These are phyloP conservation scores for Scedosporium boydii DNA, from an alignment of 2,329 filamentous ascomycete species.

Conservation along the genomic window DNA sequence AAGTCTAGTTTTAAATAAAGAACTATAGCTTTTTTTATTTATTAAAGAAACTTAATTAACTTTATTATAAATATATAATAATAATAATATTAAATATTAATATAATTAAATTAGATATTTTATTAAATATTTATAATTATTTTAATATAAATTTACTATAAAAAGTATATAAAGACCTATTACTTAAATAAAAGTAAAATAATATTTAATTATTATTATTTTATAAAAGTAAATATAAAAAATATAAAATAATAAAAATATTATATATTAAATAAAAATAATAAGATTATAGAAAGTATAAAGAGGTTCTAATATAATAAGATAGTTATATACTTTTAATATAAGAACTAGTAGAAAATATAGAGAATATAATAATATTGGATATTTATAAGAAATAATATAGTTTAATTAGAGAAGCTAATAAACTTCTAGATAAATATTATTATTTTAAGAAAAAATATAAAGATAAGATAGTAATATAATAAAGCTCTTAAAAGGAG, in stretches of 20 bases:
- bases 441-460: no score
- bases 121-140: neutral
- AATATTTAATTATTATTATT: neutral
- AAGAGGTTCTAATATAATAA: neutral
- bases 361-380: neutral
- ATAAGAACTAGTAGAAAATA: neutral
- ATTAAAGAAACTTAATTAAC: neutral
- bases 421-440: neutral
- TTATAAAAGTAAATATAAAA: no score
- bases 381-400: neutral
- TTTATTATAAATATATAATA: neutral
- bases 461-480: no score
- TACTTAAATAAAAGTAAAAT: neutral
- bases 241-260: no score
- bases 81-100: neutral
- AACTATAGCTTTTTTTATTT: neutral
- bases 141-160: neutral
- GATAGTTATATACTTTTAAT: neutral
- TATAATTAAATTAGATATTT: neutral
- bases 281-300: no score
- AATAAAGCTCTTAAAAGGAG: neutral
- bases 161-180: neutral
- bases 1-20: neutral
- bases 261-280: no score
- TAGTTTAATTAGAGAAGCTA: neutral